Evolutionary conservation across 192 early-diverging fungal genomes (phyloP).

Genomic region (Podochytrium sp.): DNA sequence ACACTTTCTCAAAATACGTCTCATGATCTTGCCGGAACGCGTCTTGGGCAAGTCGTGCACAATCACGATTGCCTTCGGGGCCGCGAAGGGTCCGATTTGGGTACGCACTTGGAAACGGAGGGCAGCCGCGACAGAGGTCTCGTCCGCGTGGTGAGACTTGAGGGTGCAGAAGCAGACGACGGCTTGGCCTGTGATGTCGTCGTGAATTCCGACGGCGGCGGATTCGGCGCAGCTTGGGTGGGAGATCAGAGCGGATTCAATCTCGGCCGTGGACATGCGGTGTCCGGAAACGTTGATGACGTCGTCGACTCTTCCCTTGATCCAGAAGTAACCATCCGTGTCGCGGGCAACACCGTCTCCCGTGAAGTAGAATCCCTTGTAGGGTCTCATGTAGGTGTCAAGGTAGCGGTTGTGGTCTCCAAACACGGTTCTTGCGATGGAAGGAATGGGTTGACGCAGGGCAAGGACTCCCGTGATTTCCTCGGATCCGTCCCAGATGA

Average conservation of each 20-base stretch:
- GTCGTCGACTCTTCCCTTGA: constrained; percentile 86
- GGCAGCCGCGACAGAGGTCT: constrained; percentile 57
- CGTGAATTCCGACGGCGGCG: constrained; percentile 84
- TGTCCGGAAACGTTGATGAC: constrained; percentile 97
- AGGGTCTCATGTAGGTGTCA: constrained; percentile 91
- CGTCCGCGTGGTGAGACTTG: constrained; percentile 62
- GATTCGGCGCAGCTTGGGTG: constrained; percentile 85
- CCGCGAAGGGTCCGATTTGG: constrained; percentile 92
- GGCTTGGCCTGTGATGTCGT: constrained; percentile 90
- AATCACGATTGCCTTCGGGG: constrained; percentile 84
- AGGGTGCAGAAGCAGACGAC: constrained; percentile 86
- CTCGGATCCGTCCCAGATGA: constrained; percentile 66
- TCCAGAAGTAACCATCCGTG: constrained; percentile 94
- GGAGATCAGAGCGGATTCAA: constrained; percentile 84
- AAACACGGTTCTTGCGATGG: constrained; percentile 89
- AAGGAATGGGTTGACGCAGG: constrained; percentile 86
- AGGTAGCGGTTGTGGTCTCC: constrained; percentile 90
- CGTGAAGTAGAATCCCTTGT: constrained; percentile 93
- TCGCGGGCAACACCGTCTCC: constrained; percentile 93
- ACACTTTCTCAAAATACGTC: constrained; percentile 92
- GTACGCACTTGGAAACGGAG: constrained; percentile 79
- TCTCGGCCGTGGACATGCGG: constrained; percentile 91
- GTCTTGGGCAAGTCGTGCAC: constrained; percentile 94
- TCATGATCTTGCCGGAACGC: constrained; percentile 94
- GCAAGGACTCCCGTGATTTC: constrained; percentile 91